Evolutionary conservation across 23 red algal genomes (phyloP), one percentile per base, ranked within the genome.

Genomic region (Gracilaria caudata): DNA sequence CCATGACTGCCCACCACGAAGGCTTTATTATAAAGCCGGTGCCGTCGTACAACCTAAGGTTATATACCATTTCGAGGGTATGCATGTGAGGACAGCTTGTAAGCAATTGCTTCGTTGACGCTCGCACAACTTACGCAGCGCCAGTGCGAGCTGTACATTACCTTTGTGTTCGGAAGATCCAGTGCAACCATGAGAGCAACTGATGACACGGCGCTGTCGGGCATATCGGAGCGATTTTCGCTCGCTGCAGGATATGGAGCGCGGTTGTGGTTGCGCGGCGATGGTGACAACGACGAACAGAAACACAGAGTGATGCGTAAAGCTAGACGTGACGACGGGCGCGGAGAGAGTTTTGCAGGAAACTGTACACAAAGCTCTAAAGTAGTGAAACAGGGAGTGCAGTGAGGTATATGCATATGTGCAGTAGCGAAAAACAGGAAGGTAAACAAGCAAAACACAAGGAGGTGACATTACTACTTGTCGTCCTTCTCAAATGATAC

Each of bases 401-500:
- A 29, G 57, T 7, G 2, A 60, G 1, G 17, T 60, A 16, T 66
- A 66, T 35, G 61, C 32, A 36, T 17, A 36, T 35, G 61, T 66
- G 21, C 61, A 66, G 17, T 5, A 66, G 19, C 61, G 61, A 66
- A 66, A 66, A 75, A 72, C 66, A 72, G 13, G 38, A 72, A 65
- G 25, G 12, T n/a, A 30, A 75, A 47, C 37, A 46, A 45, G 70
- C 11, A 47, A 29, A 46, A 47, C 13, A 36, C 5, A 47, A 75
- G 38, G 40, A 0, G 7, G 68, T 5, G 2, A 30, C 8, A 51
- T 7, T 26, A 32, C 46, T 51, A 80, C 56, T 80, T 80, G 73
- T 49, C 43, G 34, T 89, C 85, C 17, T 61, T 39, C 51, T 77
- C 68, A 77, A 89, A 89, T 23, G 85, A 78, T 23, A 89, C 61